Percentiles rank a stretch among this genome's conserved stretches.
Evolutionary conservation across 2,329 filamentous ascomycete species (phyloP).

Genomic region (Colletotrichum sp.): DNA sequence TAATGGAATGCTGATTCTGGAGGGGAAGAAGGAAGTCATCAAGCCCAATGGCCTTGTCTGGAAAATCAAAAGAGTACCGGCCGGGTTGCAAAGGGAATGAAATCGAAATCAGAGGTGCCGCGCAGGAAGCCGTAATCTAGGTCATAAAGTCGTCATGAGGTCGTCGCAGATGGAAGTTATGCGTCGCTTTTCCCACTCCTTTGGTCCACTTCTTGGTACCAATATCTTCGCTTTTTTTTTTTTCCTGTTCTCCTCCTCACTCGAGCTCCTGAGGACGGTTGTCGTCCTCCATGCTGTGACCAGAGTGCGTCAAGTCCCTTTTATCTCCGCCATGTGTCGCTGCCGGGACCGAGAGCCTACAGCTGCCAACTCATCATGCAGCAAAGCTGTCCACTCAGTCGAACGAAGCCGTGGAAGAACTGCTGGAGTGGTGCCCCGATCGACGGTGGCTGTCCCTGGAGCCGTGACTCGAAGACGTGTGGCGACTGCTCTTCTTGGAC

Average conservation of each 20-base stretch:
- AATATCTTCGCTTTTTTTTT: background rate
- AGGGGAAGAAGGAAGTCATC: background rate
- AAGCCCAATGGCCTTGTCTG: background rate
- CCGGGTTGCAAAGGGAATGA: background rate
- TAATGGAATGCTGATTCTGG: background rate
- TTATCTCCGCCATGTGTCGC: conserved; percentile 25
- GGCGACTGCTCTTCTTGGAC: conserved; percentile 54
- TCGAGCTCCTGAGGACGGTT: background rate
- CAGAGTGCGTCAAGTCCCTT: conserved; percentile 42
- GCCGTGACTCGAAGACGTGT: conserved; percentile 44
- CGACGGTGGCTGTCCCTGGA: conserved; percentile 50
- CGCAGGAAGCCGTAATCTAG: conserved; percentile 22
- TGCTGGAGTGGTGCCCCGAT: conserved; percentile 65
- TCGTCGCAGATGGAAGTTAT: conserved; percentile 26
- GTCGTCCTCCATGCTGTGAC: background rate
- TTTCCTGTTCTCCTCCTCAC: background rate
- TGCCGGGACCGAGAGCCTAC: background rate
- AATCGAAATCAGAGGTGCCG: conserved; percentile 17
- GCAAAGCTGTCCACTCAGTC: conserved; percentile 39
- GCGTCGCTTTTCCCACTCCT: conserved; percentile 25
- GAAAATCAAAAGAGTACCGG: conserved; percentile 20
- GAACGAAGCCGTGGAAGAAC: conserved; percentile 66
- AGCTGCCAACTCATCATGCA: background rate
- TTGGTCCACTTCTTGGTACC: background rate
- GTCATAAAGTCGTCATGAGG: conserved; percentile 25